phyloP scores from a whole-genome alignment of 495 filamentous ascomycete species.

The Penicillium flavigenum region DNA sequence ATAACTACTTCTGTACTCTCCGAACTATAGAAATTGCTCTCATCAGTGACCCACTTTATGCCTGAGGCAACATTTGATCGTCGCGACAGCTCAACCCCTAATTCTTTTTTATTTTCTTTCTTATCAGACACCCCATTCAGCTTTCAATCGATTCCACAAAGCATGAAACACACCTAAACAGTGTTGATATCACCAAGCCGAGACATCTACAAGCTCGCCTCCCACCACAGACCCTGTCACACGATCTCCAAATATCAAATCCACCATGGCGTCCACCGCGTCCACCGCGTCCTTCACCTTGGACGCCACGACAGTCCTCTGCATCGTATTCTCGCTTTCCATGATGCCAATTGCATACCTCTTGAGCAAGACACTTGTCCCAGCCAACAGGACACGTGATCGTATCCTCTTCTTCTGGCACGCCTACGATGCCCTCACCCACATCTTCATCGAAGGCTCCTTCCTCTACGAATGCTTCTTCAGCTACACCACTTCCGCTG shows the following conservation, averaged over 20 bases:
- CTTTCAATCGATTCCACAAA: neutral
- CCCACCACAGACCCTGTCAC: neutral
- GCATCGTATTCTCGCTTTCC: conserved; percentile 51
- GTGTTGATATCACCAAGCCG: neutral
- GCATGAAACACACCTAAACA: conserved; percentile 1
- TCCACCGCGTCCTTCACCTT: conserved; percentile 40
- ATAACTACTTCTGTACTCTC: neutral
- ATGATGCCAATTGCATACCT: conserved; percentile 55
- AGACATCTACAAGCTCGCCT: neutral
- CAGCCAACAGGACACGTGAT: conserved; percentile 43
- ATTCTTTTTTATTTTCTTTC: neutral
- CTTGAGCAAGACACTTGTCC: conserved; percentile 46
- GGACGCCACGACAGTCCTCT: conserved; percentile 51
- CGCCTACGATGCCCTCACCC: conserved; percentile 85
- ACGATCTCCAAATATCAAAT: neutral
- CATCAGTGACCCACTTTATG: neutral
- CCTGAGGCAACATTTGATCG: conserved; percentile 5
- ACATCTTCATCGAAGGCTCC: conserved; percentile 83
- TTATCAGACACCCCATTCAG: neutral
- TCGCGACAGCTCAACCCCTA: conserved; percentile 6
- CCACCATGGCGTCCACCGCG: conserved; percentile 21
- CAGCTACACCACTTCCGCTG: conserved; percentile 54
- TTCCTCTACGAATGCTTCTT: conserved; percentile 94
- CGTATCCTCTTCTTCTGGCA: conserved; percentile 93
- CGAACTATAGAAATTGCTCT: neutral